Percentiles rank a stretch among this genome's conserved stretches.
phyloP scores from a whole-genome alignment of 169 alveolate genomes.

The Sarcocystis neurona region DNA sequence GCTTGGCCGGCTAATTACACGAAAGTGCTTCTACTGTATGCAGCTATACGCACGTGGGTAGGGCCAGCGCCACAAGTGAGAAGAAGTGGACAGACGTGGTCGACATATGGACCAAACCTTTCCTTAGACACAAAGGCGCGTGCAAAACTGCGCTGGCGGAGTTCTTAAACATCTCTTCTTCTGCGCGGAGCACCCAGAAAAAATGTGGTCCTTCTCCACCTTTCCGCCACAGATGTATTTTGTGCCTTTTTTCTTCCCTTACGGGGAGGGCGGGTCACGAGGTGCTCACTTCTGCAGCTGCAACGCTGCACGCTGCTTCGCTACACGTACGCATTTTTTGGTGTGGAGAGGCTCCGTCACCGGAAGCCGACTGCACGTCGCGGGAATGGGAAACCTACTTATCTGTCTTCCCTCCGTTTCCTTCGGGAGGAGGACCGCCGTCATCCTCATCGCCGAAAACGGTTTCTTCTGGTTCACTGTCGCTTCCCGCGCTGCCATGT shows the following conservation, averaged over 20 bases:
- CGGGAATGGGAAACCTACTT: slow-evolving; percentile 93
- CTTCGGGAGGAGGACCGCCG: slow-evolving; percentile 77
- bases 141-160: too few relatives aligned
- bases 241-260: neutral
- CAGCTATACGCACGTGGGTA: too few relatives aligned
- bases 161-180: too few relatives aligned
- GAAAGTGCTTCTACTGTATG: too few relatives aligned
- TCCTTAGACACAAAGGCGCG: too few relatives aligned
- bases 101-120: too few relatives aligned
- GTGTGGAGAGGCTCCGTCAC: slow-evolving; percentile 69
- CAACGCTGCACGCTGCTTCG: neutral
- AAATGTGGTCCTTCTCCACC: neutral
- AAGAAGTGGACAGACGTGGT: too few relatives aligned
- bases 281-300: neutral
- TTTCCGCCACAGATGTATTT: neutral
- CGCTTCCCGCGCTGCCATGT: neutral
- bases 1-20: too few relatives aligned
- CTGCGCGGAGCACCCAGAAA: too few relatives aligned
- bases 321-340: neutral
- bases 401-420: slow-evolving; percentile 87
- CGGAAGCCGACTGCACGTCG: slow-evolving; percentile 85
- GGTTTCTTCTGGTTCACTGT: slow-evolving; percentile 47
- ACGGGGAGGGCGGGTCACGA: neutral
- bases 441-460: slow-evolving; percentile 66
- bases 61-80: too few relatives aligned